Base-by-base conservation (phyloP, 1,284 basidiomycete species). In the Earliella scabrosa region DNA sequence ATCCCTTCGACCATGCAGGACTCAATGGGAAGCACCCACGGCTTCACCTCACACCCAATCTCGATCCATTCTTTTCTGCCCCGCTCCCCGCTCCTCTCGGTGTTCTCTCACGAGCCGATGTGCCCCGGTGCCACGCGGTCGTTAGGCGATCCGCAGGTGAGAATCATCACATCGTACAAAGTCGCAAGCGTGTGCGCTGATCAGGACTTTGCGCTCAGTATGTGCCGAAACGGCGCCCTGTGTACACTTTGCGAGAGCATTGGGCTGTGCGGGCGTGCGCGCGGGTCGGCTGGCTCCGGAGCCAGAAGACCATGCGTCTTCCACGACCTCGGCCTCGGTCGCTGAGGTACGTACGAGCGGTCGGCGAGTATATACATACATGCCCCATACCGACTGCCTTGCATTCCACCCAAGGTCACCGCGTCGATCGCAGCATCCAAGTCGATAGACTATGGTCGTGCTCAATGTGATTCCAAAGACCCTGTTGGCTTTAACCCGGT, bases 171-270 rank as follows among this genome's bases (percentile, higher is more conserved):
- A 24, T 23, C 10, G 23, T 40, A 13, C 7, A 4, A 41, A 24
- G 21, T 41, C 31, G n/a, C n/a, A n/a, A 18, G 43, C 39, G 82
- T 54, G 26, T 31, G 26, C 18, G 34, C 24, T 36, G 35, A 45
- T 44, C 29, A n/a, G 26, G 36, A 50, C 47, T 24, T 14, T 43
- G 31, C 20, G 20, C 36, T 49, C 45, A 21, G 6, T 61, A 13
- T 31, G 36, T 14, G 36, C 32, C 10, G 2, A 26, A 45, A 14
- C 50, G 29, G 34, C 29, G 45, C 35, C 29, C 45, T 93, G 94
- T 46, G 89, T 97, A 97, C 72, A 93, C 96, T n/a, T 71, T 85
- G 87, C 7, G 92, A 96, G 70, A 85, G 89, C n/a, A n/a, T n/a
- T n/a, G n/a, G 48, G 85, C 90, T 38, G 13, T 39, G 45, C 39